Conservation (phyloP, 768 basidiomycete genomes). For the Guyanaporus albipodus region DNA sequence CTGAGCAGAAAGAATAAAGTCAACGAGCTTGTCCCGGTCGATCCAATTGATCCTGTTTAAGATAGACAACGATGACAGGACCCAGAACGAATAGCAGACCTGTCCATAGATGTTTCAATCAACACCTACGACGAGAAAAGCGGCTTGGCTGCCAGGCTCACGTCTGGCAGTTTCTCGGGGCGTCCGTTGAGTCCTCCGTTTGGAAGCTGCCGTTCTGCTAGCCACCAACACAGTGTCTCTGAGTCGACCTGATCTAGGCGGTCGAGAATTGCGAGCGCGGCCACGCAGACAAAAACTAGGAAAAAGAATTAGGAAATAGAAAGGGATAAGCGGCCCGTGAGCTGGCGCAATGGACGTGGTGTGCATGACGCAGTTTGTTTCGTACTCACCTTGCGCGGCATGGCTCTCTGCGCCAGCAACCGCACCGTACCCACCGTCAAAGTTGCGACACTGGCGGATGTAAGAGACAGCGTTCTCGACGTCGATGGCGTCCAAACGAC, state of each 20-base stretch:
- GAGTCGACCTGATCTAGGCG: conserved; percentile 73
- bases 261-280: conserved; percentile 83
- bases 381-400: conserved; percentile 73
- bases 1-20: conserved; percentile 87
- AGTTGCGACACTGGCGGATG: conserved; percentile 78
- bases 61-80: conserved; percentile 84
- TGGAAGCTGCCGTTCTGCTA: conserved; percentile 88
- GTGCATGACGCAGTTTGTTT: no score
- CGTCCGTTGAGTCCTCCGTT: conserved; percentile 94
- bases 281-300: conserved; percentile 88
- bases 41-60: conserved; percentile 85
- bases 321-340: background rate
- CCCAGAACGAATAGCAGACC: conserved; percentile 97
- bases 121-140: background rate
- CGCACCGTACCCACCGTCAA: conserved; percentile 93
- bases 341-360: background rate
- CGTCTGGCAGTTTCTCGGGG: conserved; percentile 97
- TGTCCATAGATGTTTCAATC: background rate
- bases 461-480: conserved; percentile 65
- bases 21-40: conserved; percentile 67
- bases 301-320: no score
- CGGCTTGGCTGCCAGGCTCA: conserved; percentile 36
- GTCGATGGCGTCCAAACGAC: conserved; percentile 66
- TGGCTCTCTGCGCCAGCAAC: conserved; percentile 88
- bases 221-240: conserved; percentile 87